These are phyloP conservation scores for Fraxinus cuspidata DNA, from an alignment of 257 asterid genomes.

Conservation along the genomic window DNA sequence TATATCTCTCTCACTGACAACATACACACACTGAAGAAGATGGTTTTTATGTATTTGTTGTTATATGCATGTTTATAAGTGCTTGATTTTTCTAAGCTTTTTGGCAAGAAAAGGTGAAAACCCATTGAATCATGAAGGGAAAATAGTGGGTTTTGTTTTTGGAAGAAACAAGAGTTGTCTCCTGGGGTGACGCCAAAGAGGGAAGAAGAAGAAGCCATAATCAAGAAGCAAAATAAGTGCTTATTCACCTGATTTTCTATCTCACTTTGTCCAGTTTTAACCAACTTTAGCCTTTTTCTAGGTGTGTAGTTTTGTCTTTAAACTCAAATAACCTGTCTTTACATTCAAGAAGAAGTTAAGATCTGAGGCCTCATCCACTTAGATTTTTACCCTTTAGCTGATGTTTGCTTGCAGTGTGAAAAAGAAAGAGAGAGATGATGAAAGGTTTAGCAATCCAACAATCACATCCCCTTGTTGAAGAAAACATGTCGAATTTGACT, in stretches of 20 bases:
- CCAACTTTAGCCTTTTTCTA: conserved; percentile 50
- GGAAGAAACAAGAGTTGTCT: conserved; percentile 61
- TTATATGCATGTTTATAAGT: conserved; percentile 55
- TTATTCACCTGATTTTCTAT: conserved; percentile 12
- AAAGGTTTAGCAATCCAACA: conserved; percentile 40
- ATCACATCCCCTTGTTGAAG: conserved; percentile 42
- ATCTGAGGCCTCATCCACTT: conserved; percentile 37
- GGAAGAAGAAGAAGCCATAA: conserved; percentile 43
- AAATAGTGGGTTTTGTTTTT: conserved; percentile 24
- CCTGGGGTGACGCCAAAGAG: conserved; percentile 76
- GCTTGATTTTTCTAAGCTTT: conserved; percentile 69
- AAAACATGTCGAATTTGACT: conserved; percentile 88
- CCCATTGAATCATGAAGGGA: conserved; percentile 32
- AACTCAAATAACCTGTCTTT: conserved; percentile 49
- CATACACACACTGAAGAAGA: conserved; percentile 16
- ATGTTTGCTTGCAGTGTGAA: background rate
- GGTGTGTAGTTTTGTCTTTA: conserved; percentile 56
- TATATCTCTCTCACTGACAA: conserved; percentile 31
- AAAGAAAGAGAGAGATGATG: conserved; percentile 32
- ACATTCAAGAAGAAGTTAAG: conserved; percentile 36
- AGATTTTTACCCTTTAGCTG: conserved; percentile 25
- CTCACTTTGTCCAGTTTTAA: conserved; percentile 56
- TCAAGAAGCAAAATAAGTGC: conserved; percentile 45
- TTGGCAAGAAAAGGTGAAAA: conserved; percentile 45
- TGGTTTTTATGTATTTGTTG: conserved; percentile 46